Evolutionary conservation across 2,329 filamentous ascomycete genomes (phyloP).

Genomic region (Zymoseptoria tritici): DNA sequence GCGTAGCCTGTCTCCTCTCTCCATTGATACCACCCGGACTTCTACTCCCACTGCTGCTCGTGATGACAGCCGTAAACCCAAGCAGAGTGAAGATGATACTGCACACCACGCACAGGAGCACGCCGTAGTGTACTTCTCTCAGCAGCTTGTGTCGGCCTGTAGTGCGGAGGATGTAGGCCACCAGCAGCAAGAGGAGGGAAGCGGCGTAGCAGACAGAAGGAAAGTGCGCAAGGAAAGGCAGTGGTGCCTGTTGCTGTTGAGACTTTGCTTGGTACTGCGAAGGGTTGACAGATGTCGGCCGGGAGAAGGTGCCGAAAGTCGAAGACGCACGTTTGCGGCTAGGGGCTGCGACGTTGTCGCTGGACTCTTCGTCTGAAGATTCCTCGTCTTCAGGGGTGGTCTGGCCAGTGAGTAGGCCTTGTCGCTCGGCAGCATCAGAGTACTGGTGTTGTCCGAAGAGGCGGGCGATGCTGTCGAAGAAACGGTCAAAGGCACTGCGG

Average conservation of each 20-base stretch:
- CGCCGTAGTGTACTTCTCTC: conserved; percentile 66
- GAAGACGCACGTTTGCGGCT: conserved; percentile 3
- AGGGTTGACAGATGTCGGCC: background rate
- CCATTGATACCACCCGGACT: background rate
- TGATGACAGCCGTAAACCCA: conserved; percentile 53
- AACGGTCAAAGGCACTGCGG: conserved; percentile 56
- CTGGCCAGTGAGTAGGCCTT: conserved; percentile 10
- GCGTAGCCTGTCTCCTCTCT: conserved; percentile 18
- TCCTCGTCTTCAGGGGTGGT: conserved; percentile 20
- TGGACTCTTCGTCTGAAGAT: conserved; percentile 26
- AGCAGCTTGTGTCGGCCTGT: conserved; percentile 62
- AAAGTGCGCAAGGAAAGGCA: conserved; percentile 17
- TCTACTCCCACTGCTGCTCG: conserved; percentile 33
- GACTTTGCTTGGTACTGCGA: background rate
- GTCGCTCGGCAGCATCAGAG: conserved; percentile 18
- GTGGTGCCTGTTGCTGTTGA: background rate
- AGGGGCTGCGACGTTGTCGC: background rate
- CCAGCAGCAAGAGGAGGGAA: conserved; percentile 55
- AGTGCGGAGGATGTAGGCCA: conserved; percentile 58
- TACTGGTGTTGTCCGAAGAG: conserved; percentile 28
- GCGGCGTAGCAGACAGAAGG: conserved; percentile 50
- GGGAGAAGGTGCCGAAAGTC: conserved; percentile 14
- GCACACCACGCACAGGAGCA: conserved; percentile 60
- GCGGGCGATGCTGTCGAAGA: conserved; percentile 45
- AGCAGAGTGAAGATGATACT: conserved; percentile 58